Evolutionary conservation across 441 rosid species (phyloP), one percentile per base, ranked within the genome.

Genomic region (Populus hybrid): DNA sequence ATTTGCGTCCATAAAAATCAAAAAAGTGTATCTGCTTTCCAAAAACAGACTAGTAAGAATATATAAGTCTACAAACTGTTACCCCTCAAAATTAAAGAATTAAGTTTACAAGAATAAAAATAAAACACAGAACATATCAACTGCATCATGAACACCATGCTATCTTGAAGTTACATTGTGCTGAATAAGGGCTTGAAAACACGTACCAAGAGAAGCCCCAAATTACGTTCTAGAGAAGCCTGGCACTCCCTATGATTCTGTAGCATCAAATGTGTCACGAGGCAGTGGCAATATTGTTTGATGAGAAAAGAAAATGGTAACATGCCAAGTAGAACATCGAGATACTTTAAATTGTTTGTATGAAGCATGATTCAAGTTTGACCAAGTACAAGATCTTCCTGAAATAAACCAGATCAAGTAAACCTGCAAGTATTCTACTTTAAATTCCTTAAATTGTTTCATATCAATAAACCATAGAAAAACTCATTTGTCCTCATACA

Each of bases 141-240:
- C 5, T 3, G 56, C 56, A 45, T 31, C 23, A 53, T 50, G 14
- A 31, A 67, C n/a, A 24, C 31, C 21, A 20, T 63, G 0, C 6
- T 21, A n/a, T 61, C 21, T 64, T 64, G n/a, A 10, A 69, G 70
- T 59, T 63, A 33, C 5, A n/a, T 40, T 10, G 16, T 36, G 20
- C 21, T 35, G 64, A 8, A 8, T 20, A 23, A 59, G 45, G 70
- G 72, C 75, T 65, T 71, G 72, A 75, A 77, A 77, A 31, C 59
- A 33, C 87, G 73, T 89, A 95, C 99, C 98, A 95, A 81, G 63
- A 95, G 90, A 77, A 92, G 84, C 77, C 97, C 99, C 89, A 95
- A 89, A 85, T 95, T 93, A 79, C 87, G 89, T 77, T 95, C 98
- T 29, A 79, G 85, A 80, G 82, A 79, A 83, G 89, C 80, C 70